phyloP scores from a whole-genome alignment of 352 stramenopile species.

The Detonula confervacea region DNA sequence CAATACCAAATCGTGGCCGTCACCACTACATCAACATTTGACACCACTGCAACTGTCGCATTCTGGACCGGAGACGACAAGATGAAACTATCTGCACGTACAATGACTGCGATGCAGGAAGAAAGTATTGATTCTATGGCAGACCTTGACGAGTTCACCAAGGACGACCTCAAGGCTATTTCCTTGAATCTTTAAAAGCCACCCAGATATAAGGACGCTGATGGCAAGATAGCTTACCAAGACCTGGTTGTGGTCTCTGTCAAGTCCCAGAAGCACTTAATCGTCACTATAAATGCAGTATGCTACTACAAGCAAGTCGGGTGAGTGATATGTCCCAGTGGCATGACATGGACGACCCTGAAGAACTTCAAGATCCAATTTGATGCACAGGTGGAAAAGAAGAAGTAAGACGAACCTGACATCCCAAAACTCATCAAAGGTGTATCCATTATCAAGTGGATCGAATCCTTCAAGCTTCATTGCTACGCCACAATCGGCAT shows the following conservation, averaged over 20 bases:
- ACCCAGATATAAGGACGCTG: background rate
- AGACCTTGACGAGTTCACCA: background rate
- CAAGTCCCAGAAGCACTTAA: slow-evolving; percentile 18
- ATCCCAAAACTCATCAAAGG: background rate
- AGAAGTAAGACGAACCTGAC: background rate
- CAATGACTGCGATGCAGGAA: background rate
- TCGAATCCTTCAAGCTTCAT: too few species aligned
- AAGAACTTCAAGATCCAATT: slow-evolving; percentile 8
- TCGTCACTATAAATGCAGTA: background rate
- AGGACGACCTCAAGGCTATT: slow-evolving; percentile 1
- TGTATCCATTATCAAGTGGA: too few species aligned
- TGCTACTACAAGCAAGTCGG: slow-evolving; percentile 1
- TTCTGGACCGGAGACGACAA: background rate
- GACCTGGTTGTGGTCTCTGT: background rate
- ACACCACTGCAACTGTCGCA: background rate
- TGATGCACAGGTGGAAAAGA: slow-evolving; percentile 6
- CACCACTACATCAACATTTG: too few species aligned
- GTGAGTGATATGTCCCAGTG: too few species aligned
- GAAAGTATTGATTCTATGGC: background rate
- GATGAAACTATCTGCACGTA: background rate
- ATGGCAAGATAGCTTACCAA: background rate
- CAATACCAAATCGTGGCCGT: too few species aligned
- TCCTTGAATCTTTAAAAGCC: background rate
- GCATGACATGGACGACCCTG: background rate
- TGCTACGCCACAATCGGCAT: too few species aligned